Conservation (phyloP, 257 asterid species). For the Catharanthus roseus region DNA sequence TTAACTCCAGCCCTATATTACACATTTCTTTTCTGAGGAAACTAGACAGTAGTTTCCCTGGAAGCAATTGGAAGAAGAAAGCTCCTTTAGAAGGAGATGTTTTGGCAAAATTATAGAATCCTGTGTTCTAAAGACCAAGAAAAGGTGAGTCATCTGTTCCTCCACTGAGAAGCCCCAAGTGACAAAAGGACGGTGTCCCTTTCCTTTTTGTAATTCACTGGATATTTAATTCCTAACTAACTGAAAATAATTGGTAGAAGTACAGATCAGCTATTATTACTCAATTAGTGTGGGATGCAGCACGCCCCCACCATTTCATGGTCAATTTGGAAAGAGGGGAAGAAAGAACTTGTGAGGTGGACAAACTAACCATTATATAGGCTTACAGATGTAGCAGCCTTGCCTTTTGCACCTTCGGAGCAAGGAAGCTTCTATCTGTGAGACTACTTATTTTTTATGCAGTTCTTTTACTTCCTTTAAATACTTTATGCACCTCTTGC, state of each 20-base stretch:
- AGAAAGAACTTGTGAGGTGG: too few species aligned
- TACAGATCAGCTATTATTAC: neutral
- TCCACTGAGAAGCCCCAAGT: too few species aligned
- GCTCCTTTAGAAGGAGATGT: neutral
- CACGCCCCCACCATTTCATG: neutral
- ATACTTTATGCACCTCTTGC: neutral
- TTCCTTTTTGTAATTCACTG: too few species aligned
- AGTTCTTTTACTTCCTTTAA: neutral
- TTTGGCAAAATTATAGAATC: neutral
- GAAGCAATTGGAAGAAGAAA: neutral
- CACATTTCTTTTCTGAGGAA: too few species aligned
- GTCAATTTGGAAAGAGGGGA: neutral
- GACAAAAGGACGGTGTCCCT: too few species aligned
- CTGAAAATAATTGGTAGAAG: neutral
- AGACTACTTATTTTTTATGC: neutral
- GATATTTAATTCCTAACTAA: too few species aligned
- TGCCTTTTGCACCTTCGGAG: neutral
- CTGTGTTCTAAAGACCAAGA: neutral
- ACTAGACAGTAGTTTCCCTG: neutral
- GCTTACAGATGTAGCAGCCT: neutral
- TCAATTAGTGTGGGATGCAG: neutral
- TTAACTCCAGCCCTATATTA: neutral
- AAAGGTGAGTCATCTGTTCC: neutral
- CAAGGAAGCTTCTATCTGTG: neutral
- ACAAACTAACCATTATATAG: neutral